Base-by-base conservation (phyloP, 2,329 filamentous ascomycete genomes). In the Colletotrichum tamarilloi region DNA sequence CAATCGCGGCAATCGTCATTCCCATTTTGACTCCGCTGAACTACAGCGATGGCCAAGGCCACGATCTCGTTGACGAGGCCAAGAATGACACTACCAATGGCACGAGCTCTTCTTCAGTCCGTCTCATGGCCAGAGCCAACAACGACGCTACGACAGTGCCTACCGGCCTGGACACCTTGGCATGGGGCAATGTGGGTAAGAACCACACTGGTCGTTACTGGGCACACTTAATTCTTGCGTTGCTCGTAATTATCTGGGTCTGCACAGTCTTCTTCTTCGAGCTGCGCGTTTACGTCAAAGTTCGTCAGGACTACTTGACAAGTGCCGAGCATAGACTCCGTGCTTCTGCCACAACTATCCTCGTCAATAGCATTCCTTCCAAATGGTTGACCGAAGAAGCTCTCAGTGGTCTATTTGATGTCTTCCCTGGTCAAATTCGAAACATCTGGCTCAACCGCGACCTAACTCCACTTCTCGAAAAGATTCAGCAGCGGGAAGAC, bases 391-490 rank as follows among this genome's bases (percentile, higher is more conserved):
- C 90, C 2, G 90, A 94, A 62, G 92, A 97, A 57, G 94, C 94
- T 0, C 87, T 99, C 5, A 89, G 91, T 71, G 93, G 93, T 0
- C 87, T 99, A 0, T 99, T 97, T 78, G 97, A 99, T 80, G 95
- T 98, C 1, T 98, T 98, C 77, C 97, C 97, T 0, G 97, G 97
- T 24, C 97, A 97, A 35, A 93, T 99, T 79, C 91, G 94, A 73
- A 98, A 98, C 77, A 94, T 99, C 59, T 99, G 96, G 95, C 92
- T 99, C 77, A 99, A 98, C 73, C 91, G 96, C 74, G 94, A 99
- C 79, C 92, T 95, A 76, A 94, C 95, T 56, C 89, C 92, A 9
- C 88, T 99, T 12, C 89, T 94, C 59, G 93, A 95, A 74, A 98
- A 98, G 80, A 93, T 98, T 58, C 89, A 94, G 62, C 85, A 91